A percentile compares a stretch with the other conserved stretches of the same genome.
phyloP scores from a whole-genome alignment of 2,329 filamentous ascomycete species.

The Ascochyta pisi region DNA sequence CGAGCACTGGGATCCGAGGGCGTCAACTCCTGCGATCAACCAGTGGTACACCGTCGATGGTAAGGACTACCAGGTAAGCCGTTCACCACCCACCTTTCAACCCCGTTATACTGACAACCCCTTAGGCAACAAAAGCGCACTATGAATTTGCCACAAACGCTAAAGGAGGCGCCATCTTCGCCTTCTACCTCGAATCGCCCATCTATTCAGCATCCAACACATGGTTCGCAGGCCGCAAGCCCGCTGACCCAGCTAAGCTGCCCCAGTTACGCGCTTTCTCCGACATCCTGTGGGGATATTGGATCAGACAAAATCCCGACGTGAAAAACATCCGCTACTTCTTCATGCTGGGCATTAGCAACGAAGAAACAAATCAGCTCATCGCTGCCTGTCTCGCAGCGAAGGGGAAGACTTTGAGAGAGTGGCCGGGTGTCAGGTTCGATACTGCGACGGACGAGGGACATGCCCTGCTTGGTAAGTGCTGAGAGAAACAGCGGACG shows the following conservation, averaged over 20 bases:
- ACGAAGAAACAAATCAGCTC: slow-evolving; percentile 25
- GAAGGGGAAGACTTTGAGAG: background rate
- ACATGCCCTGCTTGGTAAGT: slow-evolving; percentile 24
- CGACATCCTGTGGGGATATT: slow-evolving; percentile 33
- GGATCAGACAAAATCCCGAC: slow-evolving; percentile 18
- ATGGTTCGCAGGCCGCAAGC: slow-evolving; percentile 14
- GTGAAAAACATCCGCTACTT: slow-evolving; percentile 26
- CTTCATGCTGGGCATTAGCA: slow-evolving; percentile 27
- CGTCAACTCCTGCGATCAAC: slow-evolving; percentile 12
- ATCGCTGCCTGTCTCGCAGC: slow-evolving; percentile 23
- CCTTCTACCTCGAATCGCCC: slow-evolving; percentile 22
- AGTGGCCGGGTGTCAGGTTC: slow-evolving; percentile 30
- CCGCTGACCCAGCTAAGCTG: slow-evolving; percentile 10
- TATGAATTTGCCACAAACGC: slow-evolving; percentile 25
- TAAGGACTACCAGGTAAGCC: slow-evolving; percentile 17
- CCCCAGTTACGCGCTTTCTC: slow-evolving; percentile 22
- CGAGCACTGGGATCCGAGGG: slow-evolving; percentile 24
- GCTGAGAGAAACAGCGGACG: background rate
- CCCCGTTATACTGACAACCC: background rate
- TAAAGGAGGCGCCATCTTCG: slow-evolving; percentile 20
- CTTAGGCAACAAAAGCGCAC: slow-evolving; percentile 23
- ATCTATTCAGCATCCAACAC: slow-evolving; percentile 9
- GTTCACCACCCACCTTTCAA: too few relatives aligned
- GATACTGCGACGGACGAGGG: slow-evolving; percentile 21
- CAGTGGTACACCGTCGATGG: slow-evolving; percentile 29